Evolutionary conservation across 2,329 filamentous ascomycete species (phyloP).

Genomic region (Samsoniella hepiali): DNA sequence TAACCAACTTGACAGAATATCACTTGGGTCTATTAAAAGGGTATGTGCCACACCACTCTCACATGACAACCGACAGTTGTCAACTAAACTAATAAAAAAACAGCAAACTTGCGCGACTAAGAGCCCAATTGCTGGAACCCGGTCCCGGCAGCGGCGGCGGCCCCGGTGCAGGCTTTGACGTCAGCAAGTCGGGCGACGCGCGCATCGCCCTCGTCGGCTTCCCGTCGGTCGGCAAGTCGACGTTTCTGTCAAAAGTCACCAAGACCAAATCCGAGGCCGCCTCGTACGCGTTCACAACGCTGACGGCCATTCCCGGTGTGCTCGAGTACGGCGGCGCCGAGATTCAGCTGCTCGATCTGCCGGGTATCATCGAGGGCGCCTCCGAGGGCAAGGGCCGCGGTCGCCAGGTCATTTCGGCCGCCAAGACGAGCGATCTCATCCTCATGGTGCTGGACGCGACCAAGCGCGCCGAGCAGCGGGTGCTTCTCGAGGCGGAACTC

Average conservation of each 20-base stretch:
- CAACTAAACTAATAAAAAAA: background rate
- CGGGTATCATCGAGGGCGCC: slow-evolving; percentile 96
- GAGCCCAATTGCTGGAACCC: slow-evolving; percentile 92
- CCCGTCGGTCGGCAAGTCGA: slow-evolving; percentile 97
- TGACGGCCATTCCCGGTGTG: slow-evolving; percentile 95
- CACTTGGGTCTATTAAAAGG: slow-evolving; percentile 97
- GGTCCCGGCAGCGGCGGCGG: slow-evolving; percentile 73
- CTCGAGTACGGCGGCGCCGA: slow-evolving; percentile 97
- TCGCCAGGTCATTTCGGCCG: slow-evolving; percentile 93
- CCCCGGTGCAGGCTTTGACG: slow-evolving; percentile 82
- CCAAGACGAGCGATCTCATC: slow-evolving; percentile 96
- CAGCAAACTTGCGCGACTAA: slow-evolving; percentile 91
- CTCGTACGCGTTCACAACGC: slow-evolving; percentile 93
- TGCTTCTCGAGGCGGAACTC: slow-evolving; percentile 84
- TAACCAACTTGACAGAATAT: slow-evolving; percentile 65
- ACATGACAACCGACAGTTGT: background rate
- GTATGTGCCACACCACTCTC: slow-evolving; percentile 46
- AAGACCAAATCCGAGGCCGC: slow-evolving; percentile 97
- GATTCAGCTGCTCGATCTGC: slow-evolving; percentile 95
- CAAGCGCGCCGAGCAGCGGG: slow-evolving; percentile 89
- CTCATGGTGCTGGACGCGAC: slow-evolving; percentile 97
- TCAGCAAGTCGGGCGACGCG: slow-evolving; percentile 94
- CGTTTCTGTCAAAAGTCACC: slow-evolving; percentile 97
- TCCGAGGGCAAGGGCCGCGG: slow-evolving; percentile 94
- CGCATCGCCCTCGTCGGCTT: slow-evolving; percentile 98